Conservation (phyloP, 2,329 filamentous ascomycete species). For the Didymella pomorum region DNA sequence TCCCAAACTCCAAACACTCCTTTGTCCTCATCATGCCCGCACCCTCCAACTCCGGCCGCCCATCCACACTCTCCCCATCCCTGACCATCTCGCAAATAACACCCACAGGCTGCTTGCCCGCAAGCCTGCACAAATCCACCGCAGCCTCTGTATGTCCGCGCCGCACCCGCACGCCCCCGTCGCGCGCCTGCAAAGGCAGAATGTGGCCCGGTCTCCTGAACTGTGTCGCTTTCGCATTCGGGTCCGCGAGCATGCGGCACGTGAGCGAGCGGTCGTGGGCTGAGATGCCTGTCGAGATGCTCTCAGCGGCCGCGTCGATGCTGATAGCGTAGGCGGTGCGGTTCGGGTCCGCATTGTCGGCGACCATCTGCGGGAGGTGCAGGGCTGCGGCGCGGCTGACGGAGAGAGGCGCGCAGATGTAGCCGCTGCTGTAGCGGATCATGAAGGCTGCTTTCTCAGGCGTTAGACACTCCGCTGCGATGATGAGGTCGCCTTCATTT, state of each 20-base stretch:
- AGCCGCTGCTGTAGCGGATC: constrained; percentile 86
- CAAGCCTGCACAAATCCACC: constrained; percentile 85
- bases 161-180: constrained; percentile 81
- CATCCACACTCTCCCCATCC: constrained; percentile 76
- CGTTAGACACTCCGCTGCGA: constrained; percentile 84
- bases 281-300: constrained; percentile 81
- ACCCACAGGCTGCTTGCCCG: constrained; percentile 75
- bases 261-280: constrained; percentile 86
- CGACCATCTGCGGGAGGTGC: constrained; percentile 88
- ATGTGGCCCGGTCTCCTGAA: constrained; percentile 91
- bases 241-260: constrained; percentile 78
- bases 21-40: constrained; percentile 93
- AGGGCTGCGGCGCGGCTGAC: constrained; percentile 73
- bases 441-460: constrained; percentile 94
- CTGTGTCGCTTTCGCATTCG: constrained; percentile 59
- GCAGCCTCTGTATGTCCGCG: constrained; percentile 93
- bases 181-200: constrained; percentile 79
- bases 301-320: constrained; percentile 77
- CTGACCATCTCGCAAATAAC: constrained; percentile 94
- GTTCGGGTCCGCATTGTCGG: constrained; percentile 77
- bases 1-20: constrained; percentile 86
- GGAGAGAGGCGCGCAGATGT: constrained; percentile 87
- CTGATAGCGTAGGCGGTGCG: constrained; percentile 93
- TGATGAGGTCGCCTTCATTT: constrained; percentile 98
- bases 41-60: constrained; percentile 69